A percentile compares a stretch with the other conserved stretches of the same genome.
phyloP scores from a whole-genome alignment of 768 basidiomycete species.

The Macrolepiota albuminosa region DNA sequence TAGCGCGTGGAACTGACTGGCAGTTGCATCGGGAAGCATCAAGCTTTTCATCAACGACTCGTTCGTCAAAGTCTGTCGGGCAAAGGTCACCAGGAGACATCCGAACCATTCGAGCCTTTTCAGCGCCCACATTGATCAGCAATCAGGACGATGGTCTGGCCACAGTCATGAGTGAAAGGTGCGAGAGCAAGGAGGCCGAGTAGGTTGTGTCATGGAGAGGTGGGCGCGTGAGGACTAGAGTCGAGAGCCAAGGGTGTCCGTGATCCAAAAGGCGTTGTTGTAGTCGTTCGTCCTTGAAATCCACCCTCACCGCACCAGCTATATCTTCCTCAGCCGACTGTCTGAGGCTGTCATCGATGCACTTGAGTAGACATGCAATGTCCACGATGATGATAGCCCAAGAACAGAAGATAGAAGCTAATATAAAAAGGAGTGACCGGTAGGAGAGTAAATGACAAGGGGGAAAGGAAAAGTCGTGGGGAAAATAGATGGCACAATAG shows the following conservation, averaged over 20 bases:
- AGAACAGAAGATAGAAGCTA: conserved; percentile 10
- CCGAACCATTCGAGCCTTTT: conserved; percentile 7
- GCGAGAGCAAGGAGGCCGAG: conserved; percentile 17
- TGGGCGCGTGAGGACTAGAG: conserved; percentile 12
- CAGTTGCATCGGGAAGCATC: conserved; percentile 24
- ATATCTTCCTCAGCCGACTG: conserved; percentile 22
- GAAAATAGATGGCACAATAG: conserved; percentile 3
- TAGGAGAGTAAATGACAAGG: conserved; percentile 9
- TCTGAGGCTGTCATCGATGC: conserved; percentile 17
- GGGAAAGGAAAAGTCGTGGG: conserved; percentile 2
- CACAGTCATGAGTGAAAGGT: conserved; percentile 18
- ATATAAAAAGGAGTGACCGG: conserved; percentile 21
- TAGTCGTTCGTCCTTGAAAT: conserved; percentile 19
- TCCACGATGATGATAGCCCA: conserved; percentile 20
- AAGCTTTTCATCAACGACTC: conserved; percentile 22
- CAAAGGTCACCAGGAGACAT: conserved; percentile 10
- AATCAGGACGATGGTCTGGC: conserved; percentile 32
- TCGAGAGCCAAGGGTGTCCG: conserved; percentile 15
- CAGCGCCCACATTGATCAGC: conserved; percentile 16
- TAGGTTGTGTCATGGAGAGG: conserved; percentile 13
- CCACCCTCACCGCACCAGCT: conserved; percentile 24
- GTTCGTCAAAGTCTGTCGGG: conserved; percentile 11
- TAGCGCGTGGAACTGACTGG: conserved; percentile 15
- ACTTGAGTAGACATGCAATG: conserved; percentile 31
- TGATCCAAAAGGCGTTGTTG: conserved; percentile 16